Base-by-base conservation (phyloP, 768 basidiomycete genomes). In the Macrolepiota albuminosa region DNA sequence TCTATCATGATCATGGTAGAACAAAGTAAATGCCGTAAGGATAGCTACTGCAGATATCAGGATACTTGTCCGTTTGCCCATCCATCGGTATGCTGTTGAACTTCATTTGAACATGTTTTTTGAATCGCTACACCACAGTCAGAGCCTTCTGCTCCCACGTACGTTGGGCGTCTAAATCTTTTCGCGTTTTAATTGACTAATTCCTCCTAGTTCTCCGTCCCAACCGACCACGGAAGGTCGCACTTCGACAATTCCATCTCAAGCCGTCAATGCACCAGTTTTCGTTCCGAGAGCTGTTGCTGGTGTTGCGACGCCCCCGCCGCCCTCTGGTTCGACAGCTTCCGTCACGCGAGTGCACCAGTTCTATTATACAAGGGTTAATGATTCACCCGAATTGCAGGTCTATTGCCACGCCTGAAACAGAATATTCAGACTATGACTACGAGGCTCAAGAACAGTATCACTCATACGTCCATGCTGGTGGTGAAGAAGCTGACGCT, bases 31-130 rank as follows among this genome's bases (percentile, higher is more conserved):
- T 43, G 16, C 31, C 43, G 33, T 24, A 29, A 56, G 26, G 18
- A 16, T 59, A 94, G 93, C 45, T 86, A 80, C 59, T 95, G 93
- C 77, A 88, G 89, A 76, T 93, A 81, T 65, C 84, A 94, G 73
- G 89, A 90, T 68, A 90, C 91, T 60, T 95, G 93, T 74, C 77
- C 82, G 53, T 95, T 89, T 71, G 84, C 85, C 66, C 93, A 95
- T 71, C 91, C 92, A 52, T 78, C 84, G 66, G 88, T 89, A 70
- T 60, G 80, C 68, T 46, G 62, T 21, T 52, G 45, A 36, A 57
- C 52, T n/a, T 5, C 18, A 33, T 13, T n/a, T 6, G n/a, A 42
- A 42, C 37, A 36, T 24, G 7, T n/a, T 58, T 36, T 34, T 21
- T 24, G 57, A 29, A 26, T 53, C 34, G 36, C 10, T 47, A 4